Conservation (phyloP, 2,329 filamentous ascomycete species). For the Chaetomiaceae sp. region DNA sequence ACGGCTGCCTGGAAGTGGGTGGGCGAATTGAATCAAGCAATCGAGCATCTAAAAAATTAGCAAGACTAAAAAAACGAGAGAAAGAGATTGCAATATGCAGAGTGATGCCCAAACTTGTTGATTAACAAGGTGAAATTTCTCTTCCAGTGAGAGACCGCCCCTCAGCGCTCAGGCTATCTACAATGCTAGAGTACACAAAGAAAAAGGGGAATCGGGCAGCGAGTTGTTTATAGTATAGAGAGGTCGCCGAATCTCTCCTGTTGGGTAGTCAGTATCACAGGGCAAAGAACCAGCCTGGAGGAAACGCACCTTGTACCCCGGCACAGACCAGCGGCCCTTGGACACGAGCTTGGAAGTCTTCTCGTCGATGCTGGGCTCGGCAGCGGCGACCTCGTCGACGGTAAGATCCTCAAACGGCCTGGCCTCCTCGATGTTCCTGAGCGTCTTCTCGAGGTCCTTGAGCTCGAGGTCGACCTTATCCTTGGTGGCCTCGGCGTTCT, state of each 20-base stretch:
- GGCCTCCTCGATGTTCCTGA: conserved; percentile 95
- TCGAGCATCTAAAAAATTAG: no score
- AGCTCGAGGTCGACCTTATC: conserved; percentile 91
- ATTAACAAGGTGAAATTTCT: conserved; percentile 20
- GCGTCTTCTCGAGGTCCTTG: conserved; percentile 86
- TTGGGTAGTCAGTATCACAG: conserved; percentile 42
- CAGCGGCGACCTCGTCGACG: conserved; percentile 91
- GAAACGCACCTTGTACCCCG: conserved; percentile 88
- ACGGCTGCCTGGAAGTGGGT: no score
- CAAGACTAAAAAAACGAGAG: background rate
- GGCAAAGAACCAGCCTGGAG: background rate
- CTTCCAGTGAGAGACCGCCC: conserved; percentile 12
- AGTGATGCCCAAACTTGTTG: background rate
- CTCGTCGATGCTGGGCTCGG: conserved; percentile 95
- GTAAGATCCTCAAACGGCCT: conserved; percentile 96
- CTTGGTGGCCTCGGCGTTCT: conserved; percentile 97
- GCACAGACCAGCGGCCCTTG: conserved; percentile 97
- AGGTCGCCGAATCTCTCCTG: conserved; percentile 99
- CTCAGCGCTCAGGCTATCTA: conserved; percentile 48
- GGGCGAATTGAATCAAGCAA: no score
- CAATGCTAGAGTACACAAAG: conserved; percentile 66
- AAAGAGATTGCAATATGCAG: background rate
- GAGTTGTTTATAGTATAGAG: conserved; percentile 72
- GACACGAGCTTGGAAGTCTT: conserved; percentile 91
- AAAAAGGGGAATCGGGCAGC: conserved; percentile 38